Conservation (phyloP, 2,329 filamentous ascomycete species). For the Incumbomyces delicatus region DNA sequence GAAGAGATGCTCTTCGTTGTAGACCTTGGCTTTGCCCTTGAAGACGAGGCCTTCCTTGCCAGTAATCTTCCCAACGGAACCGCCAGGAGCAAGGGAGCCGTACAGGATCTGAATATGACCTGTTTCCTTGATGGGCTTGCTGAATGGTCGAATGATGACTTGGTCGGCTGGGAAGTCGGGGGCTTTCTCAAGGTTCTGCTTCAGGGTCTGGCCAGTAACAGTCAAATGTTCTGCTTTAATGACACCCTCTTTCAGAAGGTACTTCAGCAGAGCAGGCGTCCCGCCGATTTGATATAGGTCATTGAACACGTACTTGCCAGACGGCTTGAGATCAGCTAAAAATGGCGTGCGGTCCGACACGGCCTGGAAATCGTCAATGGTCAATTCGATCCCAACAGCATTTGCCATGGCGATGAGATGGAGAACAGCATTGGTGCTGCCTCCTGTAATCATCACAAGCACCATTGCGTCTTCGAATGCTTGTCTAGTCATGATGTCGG, state of each 20-base stretch:
- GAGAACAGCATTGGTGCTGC: constrained; percentile 76
- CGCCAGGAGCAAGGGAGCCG: constrained; percentile 59
- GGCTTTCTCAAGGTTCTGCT: constrained; percentile 49
- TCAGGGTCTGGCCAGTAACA: constrained; percentile 50
- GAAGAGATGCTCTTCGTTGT: constrained; percentile 60
- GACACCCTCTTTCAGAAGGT: constrained; percentile 48
- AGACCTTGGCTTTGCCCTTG: constrained; percentile 60
- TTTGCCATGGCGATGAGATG: constrained; percentile 79
- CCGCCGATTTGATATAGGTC: constrained; percentile 49
- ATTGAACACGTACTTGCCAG: constrained; percentile 54
- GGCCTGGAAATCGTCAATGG: constrained; percentile 76
- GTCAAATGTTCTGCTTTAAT: constrained; percentile 52
- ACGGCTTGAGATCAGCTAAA: constrained; percentile 74
- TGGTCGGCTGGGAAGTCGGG: constrained; percentile 59
- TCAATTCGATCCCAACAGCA: constrained; percentile 69
- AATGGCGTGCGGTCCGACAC: constrained; percentile 71
- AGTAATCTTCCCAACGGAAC: constrained; percentile 65
- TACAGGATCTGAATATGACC: constrained; percentile 66
- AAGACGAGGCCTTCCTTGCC: constrained; percentile 63
- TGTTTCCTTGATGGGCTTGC: constrained; percentile 59
- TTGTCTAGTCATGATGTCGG: constrained; percentile 67
- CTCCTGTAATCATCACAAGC: constrained; percentile 70
- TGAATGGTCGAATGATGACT: constrained; percentile 57
- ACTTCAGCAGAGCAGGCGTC: constrained; percentile 48
- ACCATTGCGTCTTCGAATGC: constrained; percentile 82